phyloP scores from a whole-genome alignment of 2,329 filamentous ascomycete species.

The Fusarium fracticaudum region DNA sequence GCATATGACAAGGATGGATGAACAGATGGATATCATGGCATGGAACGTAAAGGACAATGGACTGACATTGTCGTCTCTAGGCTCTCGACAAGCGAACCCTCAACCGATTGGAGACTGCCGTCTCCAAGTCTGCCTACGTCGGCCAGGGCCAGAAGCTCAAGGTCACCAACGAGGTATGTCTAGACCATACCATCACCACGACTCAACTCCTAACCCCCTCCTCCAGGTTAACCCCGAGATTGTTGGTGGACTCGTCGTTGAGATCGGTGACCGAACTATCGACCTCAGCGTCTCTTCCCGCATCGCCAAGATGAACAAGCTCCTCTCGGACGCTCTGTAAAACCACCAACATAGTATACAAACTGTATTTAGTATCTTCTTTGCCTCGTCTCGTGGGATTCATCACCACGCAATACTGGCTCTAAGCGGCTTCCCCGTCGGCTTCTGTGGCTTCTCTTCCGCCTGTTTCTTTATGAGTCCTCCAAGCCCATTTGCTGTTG shows the following conservation, averaged over 20 bases:
- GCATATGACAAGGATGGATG: conserved; percentile 1
- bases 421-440: conserved; percentile 13
- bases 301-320: conserved; percentile 99
- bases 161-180: conserved; percentile 84
- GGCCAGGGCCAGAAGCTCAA: conserved; percentile 97
- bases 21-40: not conserved
- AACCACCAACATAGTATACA: conserved; percentile 49
- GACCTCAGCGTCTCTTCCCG: conserved; percentile 95
- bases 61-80: conserved; percentile 54
- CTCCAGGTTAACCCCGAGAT: conserved; percentile 90
- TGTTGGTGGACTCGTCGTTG: conserved; percentile 90
- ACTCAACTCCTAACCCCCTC: conserved; percentile 20
- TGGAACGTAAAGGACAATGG: not conserved
- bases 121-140: conserved; percentile 89
- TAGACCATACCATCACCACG: not conserved
- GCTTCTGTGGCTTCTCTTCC: conserved; percentile 28
- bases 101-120: conserved; percentile 83
- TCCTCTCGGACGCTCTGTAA: conserved; percentile 96
- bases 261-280: conserved; percentile 97
- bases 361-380: conserved; percentile 41
- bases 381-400: conserved; percentile 32
- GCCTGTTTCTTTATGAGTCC: conserved; percentile 27
- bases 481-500: conserved; percentile 21
- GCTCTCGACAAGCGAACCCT: conserved; percentile 89
- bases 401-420: conserved; percentile 13